Conservation (phyloP, 345 rosid genomes). For the Kernera saxatilis region DNA sequence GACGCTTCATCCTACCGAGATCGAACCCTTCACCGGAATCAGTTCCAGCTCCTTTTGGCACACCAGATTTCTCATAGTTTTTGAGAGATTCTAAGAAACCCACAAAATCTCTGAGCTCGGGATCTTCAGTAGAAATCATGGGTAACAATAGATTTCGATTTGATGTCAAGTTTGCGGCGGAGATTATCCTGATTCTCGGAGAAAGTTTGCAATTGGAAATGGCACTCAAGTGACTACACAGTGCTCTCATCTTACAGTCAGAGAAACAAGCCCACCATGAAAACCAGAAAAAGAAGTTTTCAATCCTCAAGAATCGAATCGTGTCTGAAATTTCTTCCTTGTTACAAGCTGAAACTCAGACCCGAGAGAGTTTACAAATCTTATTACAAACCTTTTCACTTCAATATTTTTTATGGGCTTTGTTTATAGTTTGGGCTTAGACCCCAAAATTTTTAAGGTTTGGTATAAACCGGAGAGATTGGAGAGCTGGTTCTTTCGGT, state of each 20-base stretch:
- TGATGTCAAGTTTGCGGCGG: background rate
- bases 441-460: too few species aligned
- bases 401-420: too few species aligned
- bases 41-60: constrained; percentile 81
- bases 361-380: too few species aligned
- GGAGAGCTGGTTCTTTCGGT: too few species aligned
- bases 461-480: too few species aligned
- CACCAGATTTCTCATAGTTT: constrained; percentile 82
- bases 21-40: constrained; percentile 85
- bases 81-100: constrained; percentile 69
- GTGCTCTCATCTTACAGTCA: constrained; percentile 10
- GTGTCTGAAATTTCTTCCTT: too few species aligned
- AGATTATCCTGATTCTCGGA: background rate
- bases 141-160: constrained; percentile 23
- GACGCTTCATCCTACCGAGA: constrained; percentile 71
- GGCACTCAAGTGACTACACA: background rate
- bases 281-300: too few species aligned
- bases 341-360: too few species aligned
- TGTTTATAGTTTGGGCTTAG: too few species aligned
- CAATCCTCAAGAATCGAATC: too few species aligned
- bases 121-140: constrained; percentile 30
- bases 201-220: background rate
- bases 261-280: background rate
- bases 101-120: constrained; percentile 51
- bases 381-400: too few species aligned